phyloP scores from a whole-genome alignment of 2,329 filamentous ascomycete genomes.

The Ceratocystis ficicola region DNA sequence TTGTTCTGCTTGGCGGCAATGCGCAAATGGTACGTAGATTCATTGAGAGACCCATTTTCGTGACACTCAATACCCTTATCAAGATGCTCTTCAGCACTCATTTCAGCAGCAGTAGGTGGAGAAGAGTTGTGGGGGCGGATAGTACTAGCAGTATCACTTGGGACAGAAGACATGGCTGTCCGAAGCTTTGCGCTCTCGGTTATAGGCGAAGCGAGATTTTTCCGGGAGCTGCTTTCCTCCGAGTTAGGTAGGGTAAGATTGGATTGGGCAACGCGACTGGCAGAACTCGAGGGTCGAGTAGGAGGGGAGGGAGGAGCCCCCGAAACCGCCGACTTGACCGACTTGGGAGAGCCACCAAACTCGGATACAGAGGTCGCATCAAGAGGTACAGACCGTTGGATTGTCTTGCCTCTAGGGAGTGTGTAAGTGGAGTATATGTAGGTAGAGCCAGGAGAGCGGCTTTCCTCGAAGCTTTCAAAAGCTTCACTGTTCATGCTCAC shows the following conservation, averaged over 20 bases:
- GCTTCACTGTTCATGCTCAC: constrained; percentile 61
- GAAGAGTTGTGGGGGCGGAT: constrained; percentile 34
- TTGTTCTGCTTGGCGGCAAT: constrained; percentile 76
- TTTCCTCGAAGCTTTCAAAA: constrained; percentile 39
- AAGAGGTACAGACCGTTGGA: constrained; percentile 56
- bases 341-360: constrained; percentile 15
- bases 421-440: constrained; percentile 80
- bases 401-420: constrained; percentile 66
- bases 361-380: constrained; percentile 47
- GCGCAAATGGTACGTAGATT: constrained; percentile 91
- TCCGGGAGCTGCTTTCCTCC: constrained; percentile 41
- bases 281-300: constrained; percentile 47
- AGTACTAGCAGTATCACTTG: constrained; percentile 44
- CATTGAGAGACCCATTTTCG: constrained; percentile 72
- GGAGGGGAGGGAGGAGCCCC: constrained; percentile 47
- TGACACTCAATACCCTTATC: constrained; percentile 83
- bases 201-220: constrained; percentile 32
- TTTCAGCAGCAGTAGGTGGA: constrained; percentile 50
- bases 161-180: constrained; percentile 36
- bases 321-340: constrained; percentile 28
- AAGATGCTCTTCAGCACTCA: constrained; percentile 78
- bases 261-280: constrained; percentile 32
- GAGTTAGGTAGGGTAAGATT: constrained; percentile 37
- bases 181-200: constrained; percentile 32
- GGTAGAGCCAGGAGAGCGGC: constrained; percentile 41